These are phyloP conservation scores for Pichia sp. DNA, from an alignment of 1,139 yeast species.

Conservation along the genomic window DNA sequence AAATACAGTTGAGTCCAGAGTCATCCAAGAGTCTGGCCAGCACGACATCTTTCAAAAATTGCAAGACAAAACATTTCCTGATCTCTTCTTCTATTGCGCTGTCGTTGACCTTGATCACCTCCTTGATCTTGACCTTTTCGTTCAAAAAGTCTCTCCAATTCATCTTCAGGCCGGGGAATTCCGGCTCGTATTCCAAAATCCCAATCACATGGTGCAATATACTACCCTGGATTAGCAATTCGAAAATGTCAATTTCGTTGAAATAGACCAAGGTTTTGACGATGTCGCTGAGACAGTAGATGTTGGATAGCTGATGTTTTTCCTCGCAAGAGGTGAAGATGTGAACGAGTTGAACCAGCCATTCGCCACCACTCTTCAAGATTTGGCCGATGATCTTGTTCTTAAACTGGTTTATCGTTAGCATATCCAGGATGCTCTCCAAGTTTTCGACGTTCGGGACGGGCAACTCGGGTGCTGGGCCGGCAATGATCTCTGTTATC, in stretches of 20 bases:
- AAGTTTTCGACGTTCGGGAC: conserved; percentile 49
- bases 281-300: conserved; percentile 68
- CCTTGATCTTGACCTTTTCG: conserved; percentile 59
- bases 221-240: conserved; percentile 59
- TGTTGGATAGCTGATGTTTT: conserved; percentile 43
- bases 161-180: conserved; percentile 72
- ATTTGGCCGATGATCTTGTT: conserved; percentile 11
- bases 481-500: conserved; percentile 73
- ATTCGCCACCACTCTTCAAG: conserved; percentile 37
- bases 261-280: conserved; percentile 64
- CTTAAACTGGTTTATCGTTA: conserved; percentile 41
- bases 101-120: conserved; percentile 62
- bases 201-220: conserved; percentile 65
- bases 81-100: conserved; percentile 50
- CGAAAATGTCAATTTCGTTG: conserved; percentile 67
- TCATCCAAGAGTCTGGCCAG: conserved; percentile 81
- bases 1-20: conserved; percentile 59
- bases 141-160: conserved; percentile 65
- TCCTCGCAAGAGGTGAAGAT: conserved; percentile 56
- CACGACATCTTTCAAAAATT: conserved; percentile 81
- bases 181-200: conserved; percentile 89
- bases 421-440: conserved; percentile 47
- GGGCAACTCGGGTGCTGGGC: conserved; percentile 70
- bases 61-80: conserved; percentile 69
- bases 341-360: conserved; percentile 47